These are phyloP conservation scores for Themeda triandra DNA, from an alignment of 176 grass and related monocot genomes.

Conservation along the genomic window DNA sequence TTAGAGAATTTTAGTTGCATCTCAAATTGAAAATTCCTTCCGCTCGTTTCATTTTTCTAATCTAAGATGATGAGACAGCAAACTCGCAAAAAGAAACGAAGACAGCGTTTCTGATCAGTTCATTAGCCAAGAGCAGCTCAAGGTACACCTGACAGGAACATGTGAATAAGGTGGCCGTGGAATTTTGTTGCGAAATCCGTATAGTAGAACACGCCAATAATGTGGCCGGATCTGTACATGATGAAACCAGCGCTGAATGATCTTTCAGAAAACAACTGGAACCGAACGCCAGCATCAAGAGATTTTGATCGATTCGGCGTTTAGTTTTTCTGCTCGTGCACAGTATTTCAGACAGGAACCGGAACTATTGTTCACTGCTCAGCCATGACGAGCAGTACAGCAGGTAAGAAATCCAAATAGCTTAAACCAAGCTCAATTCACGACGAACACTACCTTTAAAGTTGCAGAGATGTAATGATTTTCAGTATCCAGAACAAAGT, in stretches of 20 bases:
- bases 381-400: neutral
- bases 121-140: neutral
- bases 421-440: neutral
- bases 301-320: too few species aligned
- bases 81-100: neutral
- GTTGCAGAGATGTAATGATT: neutral
- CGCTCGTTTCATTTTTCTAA: neutral
- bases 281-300: neutral
- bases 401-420: neutral
- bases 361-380: neutral
- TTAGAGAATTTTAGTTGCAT: neutral
- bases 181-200: neutral
- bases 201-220: neutral
- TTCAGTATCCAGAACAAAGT: neutral
- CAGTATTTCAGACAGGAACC: too few species aligned
- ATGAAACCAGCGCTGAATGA: neutral
- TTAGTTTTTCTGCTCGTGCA: too few species aligned
- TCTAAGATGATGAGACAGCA: neutral
- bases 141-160: neutral
- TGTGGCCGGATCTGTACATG: neutral
- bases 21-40: neutral
- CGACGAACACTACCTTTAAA: neutral
- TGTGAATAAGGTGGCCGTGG: neutral
- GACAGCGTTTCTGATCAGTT: neutral
- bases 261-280: too few species aligned